Percentiles rank a stretch among this genome's conserved stretches.
phyloP scores from a whole-genome alignment of 1,139 yeast species.

The Protomyces inundatus region DNA sequence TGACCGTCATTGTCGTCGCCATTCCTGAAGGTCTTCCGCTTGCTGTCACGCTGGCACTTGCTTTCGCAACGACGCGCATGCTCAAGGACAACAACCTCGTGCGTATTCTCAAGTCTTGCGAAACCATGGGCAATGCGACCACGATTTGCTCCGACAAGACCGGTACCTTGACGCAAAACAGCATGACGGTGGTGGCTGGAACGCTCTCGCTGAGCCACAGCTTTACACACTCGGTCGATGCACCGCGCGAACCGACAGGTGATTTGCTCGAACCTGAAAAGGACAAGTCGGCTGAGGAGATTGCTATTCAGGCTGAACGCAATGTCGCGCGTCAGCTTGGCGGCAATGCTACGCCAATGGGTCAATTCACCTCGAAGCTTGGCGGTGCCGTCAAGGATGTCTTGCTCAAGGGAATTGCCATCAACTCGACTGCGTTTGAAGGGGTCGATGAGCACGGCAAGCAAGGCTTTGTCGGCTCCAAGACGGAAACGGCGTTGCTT shows the following conservation, averaged over 20 bases:
- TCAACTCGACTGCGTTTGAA: slow-evolving; percentile 89
- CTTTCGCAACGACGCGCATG: slow-evolving; percentile 97
- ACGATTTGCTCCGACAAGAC: slow-evolving; percentile 96
- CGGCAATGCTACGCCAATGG: neutral
- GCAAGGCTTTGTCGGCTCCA: slow-evolving; percentile 73
- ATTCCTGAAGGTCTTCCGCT: slow-evolving; percentile 97
- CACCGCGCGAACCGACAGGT: slow-evolving; percentile 11
- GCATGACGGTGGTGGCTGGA: slow-evolving; percentile 83
- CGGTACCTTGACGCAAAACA: slow-evolving; percentile 89
- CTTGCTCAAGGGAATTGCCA: slow-evolving; percentile 56
- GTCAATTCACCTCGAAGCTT: slow-evolving; percentile 32
- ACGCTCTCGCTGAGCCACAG: slow-evolving; percentile 49
- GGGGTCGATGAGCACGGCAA: slow-evolving; percentile 43
- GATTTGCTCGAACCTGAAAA: neutral
- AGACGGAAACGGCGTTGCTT: slow-evolving; percentile 87
- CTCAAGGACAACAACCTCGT: slow-evolving; percentile 93
- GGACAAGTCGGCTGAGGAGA: neutral
- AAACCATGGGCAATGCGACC: slow-evolving; percentile 98
- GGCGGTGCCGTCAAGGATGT: slow-evolving; percentile 41
- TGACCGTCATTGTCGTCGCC: slow-evolving; percentile 91
- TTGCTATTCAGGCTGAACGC: neutral
- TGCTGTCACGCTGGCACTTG: slow-evolving; percentile 92
- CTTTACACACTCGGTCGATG: slow-evolving; percentile 33
- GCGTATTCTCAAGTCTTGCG: slow-evolving; percentile 89
- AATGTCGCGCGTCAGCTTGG: neutral